Percentiles rank a stretch among this genome's conserved stretches.
Conservation (phyloP, 2,329 filamentous ascomycete genomes). For the Penicillium sp. region DNA sequence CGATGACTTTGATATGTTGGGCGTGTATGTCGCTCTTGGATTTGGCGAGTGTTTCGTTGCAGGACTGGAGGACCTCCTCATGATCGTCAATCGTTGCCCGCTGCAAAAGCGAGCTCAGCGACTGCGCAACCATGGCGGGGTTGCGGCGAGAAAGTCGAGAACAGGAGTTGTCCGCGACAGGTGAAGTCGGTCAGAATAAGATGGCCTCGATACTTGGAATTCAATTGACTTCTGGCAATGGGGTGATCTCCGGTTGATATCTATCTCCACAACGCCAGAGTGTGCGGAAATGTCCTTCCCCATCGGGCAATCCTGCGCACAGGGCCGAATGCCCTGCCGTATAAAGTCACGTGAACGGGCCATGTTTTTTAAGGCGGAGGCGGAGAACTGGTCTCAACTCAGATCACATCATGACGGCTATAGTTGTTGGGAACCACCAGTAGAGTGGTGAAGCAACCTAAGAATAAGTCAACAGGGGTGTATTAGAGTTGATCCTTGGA, state of each 20-base stretch:
- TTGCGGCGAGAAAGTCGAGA: conserved; percentile 3
- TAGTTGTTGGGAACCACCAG: too few relatives aligned
- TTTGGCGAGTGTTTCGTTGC: conserved; percentile 54
- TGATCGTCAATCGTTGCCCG: conserved; percentile 58
- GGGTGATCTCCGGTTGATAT: conserved; percentile 12
- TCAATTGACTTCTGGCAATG: conserved; percentile 1
- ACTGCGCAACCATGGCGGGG: conserved; percentile 42
- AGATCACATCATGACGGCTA: too few relatives aligned
- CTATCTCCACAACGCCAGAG: conserved; percentile 19
- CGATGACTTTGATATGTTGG: conserved; percentile 57
- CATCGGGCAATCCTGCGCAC: conserved; percentile 17
- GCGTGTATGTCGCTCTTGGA: conserved; percentile 54
- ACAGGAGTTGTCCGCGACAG: not conserved
- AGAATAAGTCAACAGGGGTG: too few relatives aligned
- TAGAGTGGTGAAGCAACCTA: too few relatives aligned
- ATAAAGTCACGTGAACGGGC: conserved; percentile 17
- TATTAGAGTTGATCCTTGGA: too few relatives aligned
- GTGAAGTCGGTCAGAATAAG: not conserved
- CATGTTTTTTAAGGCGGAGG: not conserved
- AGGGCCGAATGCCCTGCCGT: conserved; percentile 14
- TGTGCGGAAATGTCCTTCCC: conserved; percentile 25
- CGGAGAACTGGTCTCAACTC: too few relatives aligned
- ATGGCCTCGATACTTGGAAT: not conserved
- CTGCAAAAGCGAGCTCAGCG: conserved; percentile 54
- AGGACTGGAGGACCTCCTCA: conserved; percentile 56